Conservation (phyloP, 2,329 filamentous ascomycete species). For the Penicillium occitanis region DNA sequence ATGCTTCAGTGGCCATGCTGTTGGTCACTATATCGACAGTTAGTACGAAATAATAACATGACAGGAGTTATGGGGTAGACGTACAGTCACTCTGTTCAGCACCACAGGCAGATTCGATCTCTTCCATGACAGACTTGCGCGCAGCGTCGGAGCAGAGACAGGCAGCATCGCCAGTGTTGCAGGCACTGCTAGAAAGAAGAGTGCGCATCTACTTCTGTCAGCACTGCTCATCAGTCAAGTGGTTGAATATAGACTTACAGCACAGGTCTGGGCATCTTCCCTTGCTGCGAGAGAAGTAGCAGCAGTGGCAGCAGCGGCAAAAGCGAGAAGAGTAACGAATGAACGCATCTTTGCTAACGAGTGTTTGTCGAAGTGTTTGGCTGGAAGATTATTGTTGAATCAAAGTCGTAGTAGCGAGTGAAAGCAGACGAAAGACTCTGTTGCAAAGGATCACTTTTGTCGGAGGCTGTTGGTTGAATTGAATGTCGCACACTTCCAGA, state of each 20-base stretch:
- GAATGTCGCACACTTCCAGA: neutral
- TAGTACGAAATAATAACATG: neutral
- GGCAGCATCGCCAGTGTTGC: slow-evolving; percentile 21
- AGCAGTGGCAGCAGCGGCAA: slow-evolving; percentile 18
- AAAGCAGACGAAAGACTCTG: neutral
- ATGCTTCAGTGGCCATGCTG: slow-evolving; percentile 15
- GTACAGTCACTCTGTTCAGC: slow-evolving; percentile 16
- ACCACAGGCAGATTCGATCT: slow-evolving; percentile 19
- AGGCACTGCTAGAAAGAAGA: slow-evolving; percentile 16
- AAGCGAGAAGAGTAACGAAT: slow-evolving; percentile 16
- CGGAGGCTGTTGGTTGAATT: neutral
- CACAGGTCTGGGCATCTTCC: slow-evolving; percentile 15
- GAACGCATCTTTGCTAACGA: slow-evolving; percentile 18
- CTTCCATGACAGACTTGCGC: slow-evolving; percentile 15
- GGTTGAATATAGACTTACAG: neutral
- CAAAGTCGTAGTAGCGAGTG: neutral
- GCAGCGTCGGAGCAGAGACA: slow-evolving; percentile 20
- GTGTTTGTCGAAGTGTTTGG: neutral
- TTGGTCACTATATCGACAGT: slow-evolving; percentile 5
- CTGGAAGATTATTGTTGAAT: neutral
- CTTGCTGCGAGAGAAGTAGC: slow-evolving; percentile 10
- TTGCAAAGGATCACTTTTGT: slow-evolving; percentile 1
- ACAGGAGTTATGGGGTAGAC: neutral
- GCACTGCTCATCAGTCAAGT: no score
- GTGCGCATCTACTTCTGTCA: slow-evolving; percentile 17